Conservation (phyloP, 1,284 basidiomycete genomes). For the Laetiporus sulphureus region DNA sequence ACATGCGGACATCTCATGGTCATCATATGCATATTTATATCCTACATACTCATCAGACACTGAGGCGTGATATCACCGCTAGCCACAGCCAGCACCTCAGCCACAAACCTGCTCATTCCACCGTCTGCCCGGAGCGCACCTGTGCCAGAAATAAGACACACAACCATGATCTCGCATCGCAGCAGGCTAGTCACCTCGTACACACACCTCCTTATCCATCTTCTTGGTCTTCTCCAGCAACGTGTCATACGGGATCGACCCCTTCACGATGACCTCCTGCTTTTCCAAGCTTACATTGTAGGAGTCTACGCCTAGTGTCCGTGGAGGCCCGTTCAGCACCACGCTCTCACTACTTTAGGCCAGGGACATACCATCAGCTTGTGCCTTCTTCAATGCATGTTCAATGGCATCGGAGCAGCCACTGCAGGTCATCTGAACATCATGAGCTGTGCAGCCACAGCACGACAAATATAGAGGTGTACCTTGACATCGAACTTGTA, state of each 20-base stretch:
- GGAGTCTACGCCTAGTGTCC: conserved; percentile 32
- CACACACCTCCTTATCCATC: conserved; percentile 74
- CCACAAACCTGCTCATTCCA: conserved; percentile 18
- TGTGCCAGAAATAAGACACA: conserved; percentile 14
- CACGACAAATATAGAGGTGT: conserved; percentile 6
- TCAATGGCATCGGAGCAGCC: conserved; percentile 79
- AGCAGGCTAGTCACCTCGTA: not conserved
- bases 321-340: too few species aligned
- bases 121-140: conserved; percentile 34
- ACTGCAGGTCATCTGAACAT: conserved; percentile 77
- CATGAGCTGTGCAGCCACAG: not conserved
- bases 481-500: conserved; percentile 38
- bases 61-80: too few species aligned
- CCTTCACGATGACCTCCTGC: conserved; percentile 69
- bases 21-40: too few species aligned
- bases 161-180: conserved; percentile 3
- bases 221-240: conserved; percentile 75
- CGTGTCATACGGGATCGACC: conserved; percentile 55
- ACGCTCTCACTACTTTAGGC: too few species aligned
- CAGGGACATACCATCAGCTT: conserved; percentile 28
- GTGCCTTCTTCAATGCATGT: conserved; percentile 64
- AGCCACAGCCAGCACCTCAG: too few species aligned
- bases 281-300: conserved; percentile 61
- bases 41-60: too few species aligned
- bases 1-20: too few species aligned